Base-by-base conservation (phyloP, 192 early-diverging fungal species). In the Lunasporangiospora selenospora region DNA sequence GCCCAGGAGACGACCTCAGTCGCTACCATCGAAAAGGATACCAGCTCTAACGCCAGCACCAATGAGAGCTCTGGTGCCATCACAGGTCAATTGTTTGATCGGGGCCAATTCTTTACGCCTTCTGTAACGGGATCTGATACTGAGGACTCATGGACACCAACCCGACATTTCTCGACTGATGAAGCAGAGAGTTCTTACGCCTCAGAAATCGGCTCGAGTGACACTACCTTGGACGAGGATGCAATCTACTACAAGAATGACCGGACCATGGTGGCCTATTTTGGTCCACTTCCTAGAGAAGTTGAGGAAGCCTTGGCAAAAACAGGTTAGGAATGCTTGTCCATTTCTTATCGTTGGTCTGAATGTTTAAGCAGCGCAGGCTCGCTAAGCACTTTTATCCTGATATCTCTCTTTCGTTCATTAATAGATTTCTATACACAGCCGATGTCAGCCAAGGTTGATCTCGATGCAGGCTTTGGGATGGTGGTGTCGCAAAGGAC, bases 221-320 rank as follows among this genome's bases (percentile, higher is more conserved):
- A 19, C 26, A 24, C 31, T 0, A 23, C 53, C 3, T 58, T 73
- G n/a, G 69, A 62, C n/a, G 69, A 73, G 24, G 69, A 73, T 9
- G 62, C 54, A 21, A 54, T 73, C 27, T 73, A 73, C 42, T 63
- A 44, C 18, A 73, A 73, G 39, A 73, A 56, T 18, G 60, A 63
- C 5, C 46, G 44, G 31, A 73, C 69, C 2, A 21, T 73, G 3
- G 69, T 73, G 9, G 69, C 69, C 7, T 62, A 58, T 43, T 63
- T 73, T 58, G 69, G 69, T 30, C 69, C 69, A n/a, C 40, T 73
- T 39, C 69, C 69, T 5, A 49, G 60, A 26, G 69, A 73, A 27
- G 69, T 58, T 3, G 69, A 73, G 24, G 54, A 63, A 3, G 69
- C 61, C 3, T n/a, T 73, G 59, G 47, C 32, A 18, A 63, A 44